Conservation (phyloP, 768 basidiomycete genomes). For the Chalciporus piperatus region DNA sequence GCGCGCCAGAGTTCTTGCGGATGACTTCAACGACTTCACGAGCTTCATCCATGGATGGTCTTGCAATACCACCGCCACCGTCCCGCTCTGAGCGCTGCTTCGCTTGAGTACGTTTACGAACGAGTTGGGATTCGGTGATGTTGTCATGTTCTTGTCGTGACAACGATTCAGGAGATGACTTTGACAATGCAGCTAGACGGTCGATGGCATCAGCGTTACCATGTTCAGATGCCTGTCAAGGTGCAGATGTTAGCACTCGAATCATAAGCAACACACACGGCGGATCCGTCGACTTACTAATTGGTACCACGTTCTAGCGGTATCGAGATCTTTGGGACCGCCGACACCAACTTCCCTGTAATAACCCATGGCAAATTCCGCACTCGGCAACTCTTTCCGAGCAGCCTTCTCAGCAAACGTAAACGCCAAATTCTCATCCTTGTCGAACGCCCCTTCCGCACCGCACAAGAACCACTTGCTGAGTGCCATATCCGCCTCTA, state of each 20-base stretch:
- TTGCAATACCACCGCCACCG: background rate
- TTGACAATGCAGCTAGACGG: slow-evolving; percentile 66
- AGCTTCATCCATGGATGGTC: slow-evolving; percentile 32
- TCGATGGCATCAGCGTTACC: slow-evolving; percentile 79
- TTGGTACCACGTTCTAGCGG: slow-evolving; percentile 77
- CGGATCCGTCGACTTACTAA: slow-evolving; percentile 37
- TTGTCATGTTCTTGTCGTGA: slow-evolving; percentile 78
- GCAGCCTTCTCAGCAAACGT: slow-evolving; percentile 91
- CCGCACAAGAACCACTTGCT: slow-evolving; percentile 98
- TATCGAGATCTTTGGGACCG: slow-evolving; percentile 55
- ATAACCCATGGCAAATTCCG: slow-evolving; percentile 96
- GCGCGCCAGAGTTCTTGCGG: slow-evolving; percentile 45
- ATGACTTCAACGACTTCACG: slow-evolving; percentile 53
- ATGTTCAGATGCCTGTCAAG: slow-evolving; percentile 61
- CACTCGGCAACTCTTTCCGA: slow-evolving; percentile 67
- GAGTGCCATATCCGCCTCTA: slow-evolving; percentile 95
- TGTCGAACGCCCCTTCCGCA: slow-evolving; percentile 70
- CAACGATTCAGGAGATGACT: slow-evolving; percentile 59
- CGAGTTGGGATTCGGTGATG: slow-evolving; percentile 75
- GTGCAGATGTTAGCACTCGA: too few relatives aligned
- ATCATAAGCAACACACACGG: background rate
- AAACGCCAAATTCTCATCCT: slow-evolving; percentile 81
- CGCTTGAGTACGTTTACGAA: slow-evolving; percentile 77
- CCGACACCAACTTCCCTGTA: slow-evolving; percentile 93
- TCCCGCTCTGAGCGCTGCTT: slow-evolving; percentile 48